These are phyloP conservation scores for Boletus tomentosulus DNA, from an alignment of 768 basidiomycete genomes.

Conservation along the genomic window DNA sequence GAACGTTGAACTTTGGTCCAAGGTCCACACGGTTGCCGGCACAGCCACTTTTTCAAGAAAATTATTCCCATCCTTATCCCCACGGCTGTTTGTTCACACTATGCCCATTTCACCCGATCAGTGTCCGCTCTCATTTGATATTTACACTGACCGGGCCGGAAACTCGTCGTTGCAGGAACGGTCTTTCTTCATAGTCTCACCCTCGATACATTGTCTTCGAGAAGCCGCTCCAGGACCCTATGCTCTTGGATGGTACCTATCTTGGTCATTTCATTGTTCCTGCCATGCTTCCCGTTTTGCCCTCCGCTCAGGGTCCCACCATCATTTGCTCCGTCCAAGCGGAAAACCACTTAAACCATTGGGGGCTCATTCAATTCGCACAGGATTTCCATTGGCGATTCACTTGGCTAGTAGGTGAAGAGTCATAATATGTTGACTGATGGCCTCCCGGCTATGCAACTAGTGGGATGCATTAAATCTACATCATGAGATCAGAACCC, in stretches of 20 bases:
- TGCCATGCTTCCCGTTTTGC: not conserved
- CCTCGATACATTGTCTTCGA: not conserved
- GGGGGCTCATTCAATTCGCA: not conserved
- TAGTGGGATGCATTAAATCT: not conserved
- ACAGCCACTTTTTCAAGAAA: not conserved
- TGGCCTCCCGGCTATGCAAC: not conserved
- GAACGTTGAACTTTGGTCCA: too few species aligned
- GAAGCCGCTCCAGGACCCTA: not conserved
- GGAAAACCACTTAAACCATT: not conserved
- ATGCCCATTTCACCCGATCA: not conserved
- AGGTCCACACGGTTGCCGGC: not conserved
- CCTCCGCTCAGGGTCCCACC: not conserved
- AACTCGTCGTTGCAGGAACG: not conserved
- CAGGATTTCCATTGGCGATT: not conserved
- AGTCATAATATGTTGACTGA: not conserved
- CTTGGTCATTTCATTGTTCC: not conserved
- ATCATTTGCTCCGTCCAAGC: not conserved
- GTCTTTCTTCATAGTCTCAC: not conserved
- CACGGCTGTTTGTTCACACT: too few species aligned
- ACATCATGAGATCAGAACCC: not conserved
- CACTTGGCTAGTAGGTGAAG: not conserved
- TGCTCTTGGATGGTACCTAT: not conserved
- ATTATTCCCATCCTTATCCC: not conserved
- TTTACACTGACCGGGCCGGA: not conserved
- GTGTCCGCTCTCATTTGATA: not conserved